Conservation (phyloP, 2,329 filamentous ascomycete genomes). For the Alternaria incomplexa region DNA sequence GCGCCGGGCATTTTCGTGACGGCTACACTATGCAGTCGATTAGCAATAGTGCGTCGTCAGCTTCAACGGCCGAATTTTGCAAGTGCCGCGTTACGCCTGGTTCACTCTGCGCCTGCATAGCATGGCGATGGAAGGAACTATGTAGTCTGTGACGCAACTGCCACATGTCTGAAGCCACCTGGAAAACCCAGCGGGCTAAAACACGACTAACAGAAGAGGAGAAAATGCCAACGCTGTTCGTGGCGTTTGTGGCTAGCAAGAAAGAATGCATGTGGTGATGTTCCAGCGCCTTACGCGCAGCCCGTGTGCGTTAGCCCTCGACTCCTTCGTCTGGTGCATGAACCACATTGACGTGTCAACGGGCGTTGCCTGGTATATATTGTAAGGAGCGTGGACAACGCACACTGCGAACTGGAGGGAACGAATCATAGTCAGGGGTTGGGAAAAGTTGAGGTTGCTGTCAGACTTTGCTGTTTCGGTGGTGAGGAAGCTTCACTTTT, state of each 20-base stretch:
- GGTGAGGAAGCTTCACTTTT: constrained; percentile 28
- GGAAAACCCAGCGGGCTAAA: neutral
- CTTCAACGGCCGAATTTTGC: neutral
- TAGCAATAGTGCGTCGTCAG: neutral
- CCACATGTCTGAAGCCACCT: neutral
- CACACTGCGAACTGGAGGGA: constrained; percentile 30
- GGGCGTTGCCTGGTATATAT: neutral
- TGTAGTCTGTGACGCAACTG: neutral
- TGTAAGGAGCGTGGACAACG: constrained; percentile 21
- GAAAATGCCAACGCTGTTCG: neutral
- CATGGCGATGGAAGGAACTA: neutral
- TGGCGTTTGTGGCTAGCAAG: neutral
- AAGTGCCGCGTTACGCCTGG: neutral
- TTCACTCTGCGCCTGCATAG: neutral
- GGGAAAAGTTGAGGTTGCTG: constrained; percentile 31
- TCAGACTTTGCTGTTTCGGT: constrained; percentile 8
- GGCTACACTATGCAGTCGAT: neutral
- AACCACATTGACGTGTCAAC: constrained; percentile 45
- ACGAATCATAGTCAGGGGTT: constrained; percentile 16
- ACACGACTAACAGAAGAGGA: neutral
- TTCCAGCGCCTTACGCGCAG: constrained; percentile 7
- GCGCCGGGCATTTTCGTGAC: neutral
- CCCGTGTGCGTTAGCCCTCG: neutral
- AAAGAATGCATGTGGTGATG: neutral
- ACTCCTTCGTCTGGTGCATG: constrained; percentile 25